Conservation (phyloP, 176 grass and related monocot species). For the Carex pumila region DNA sequence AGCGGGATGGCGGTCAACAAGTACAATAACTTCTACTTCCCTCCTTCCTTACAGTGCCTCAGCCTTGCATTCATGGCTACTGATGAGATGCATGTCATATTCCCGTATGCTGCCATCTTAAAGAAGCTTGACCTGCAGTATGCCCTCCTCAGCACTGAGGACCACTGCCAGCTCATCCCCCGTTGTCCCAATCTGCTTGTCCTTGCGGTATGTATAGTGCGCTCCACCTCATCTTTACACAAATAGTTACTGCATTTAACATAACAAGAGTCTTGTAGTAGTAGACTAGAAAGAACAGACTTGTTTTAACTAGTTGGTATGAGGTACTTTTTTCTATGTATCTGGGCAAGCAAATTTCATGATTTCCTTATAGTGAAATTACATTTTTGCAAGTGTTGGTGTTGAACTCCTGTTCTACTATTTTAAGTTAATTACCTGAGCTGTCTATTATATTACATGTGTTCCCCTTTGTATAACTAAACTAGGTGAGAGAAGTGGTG, state of each 20-base stretch:
- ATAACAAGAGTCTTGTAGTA: not conserved
- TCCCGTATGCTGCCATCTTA: slow-evolving; percentile 62
- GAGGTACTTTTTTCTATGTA: not conserved
- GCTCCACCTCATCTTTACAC: not conserved
- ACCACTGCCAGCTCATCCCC: slow-evolving; percentile 87
- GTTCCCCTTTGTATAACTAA: slow-evolving; percentile 17
- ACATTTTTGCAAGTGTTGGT: not conserved
- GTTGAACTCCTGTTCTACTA: not conserved
- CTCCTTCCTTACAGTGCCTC: slow-evolving; percentile 36
- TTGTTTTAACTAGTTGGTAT: slow-evolving; percentile 11
- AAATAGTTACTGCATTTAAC: not conserved
- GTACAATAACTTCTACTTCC: slow-evolving; percentile 62
- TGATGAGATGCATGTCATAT: slow-evolving; percentile 67
- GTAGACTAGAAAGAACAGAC: not conserved
- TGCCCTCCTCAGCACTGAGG: slow-evolving; percentile 69
- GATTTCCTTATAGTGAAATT: not conserved
- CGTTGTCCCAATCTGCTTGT: slow-evolving; percentile 80
- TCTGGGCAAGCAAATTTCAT: not conserved
- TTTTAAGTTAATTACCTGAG: not conserved
- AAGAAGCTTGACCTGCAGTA: slow-evolving; percentile 94
- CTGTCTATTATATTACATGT: not conserved
- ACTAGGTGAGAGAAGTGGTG: slow-evolving; percentile 76
- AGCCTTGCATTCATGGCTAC: slow-evolving; percentile 64
- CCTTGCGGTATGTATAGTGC: slow-evolving; percentile 55
- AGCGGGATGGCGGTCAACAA: slow-evolving; percentile 17